These are phyloP conservation scores for Phyllosticta ampelicida DNA, from an alignment of 2,329 filamentous ascomycete genomes.

Conservation along the genomic window DNA sequence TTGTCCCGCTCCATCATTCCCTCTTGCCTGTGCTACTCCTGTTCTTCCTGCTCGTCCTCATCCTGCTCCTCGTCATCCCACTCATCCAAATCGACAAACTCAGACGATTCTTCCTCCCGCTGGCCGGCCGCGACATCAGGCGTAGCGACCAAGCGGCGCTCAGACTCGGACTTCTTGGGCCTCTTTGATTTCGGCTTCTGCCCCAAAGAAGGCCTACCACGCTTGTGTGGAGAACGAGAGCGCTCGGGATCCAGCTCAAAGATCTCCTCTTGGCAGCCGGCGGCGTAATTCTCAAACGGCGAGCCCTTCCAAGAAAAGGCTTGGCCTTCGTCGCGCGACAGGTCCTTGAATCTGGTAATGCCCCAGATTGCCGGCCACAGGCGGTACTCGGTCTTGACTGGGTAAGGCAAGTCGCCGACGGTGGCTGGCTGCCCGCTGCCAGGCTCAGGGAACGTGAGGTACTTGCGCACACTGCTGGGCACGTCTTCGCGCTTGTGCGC, in stretches of 20 bases:
- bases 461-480: constrained; percentile 70
- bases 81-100: background rate
- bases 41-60: background rate
- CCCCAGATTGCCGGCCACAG: constrained; percentile 58
- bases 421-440: constrained; percentile 51
- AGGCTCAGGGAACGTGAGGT: constrained; percentile 73
- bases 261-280: background rate
- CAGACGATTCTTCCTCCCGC: background rate
- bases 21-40: background rate
- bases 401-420: constrained; percentile 53
- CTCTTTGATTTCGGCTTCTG: background rate
- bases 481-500: constrained; percentile 88
- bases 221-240: too few species aligned
- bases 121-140: background rate
- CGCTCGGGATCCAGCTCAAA: background rate
- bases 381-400: constrained; percentile 45
- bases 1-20: background rate
- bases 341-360: background rate
- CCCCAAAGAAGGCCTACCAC: too few species aligned
- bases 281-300: background rate
- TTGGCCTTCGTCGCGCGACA: too few species aligned
- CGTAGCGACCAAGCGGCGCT: background rate
- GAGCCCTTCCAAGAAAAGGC: background rate
- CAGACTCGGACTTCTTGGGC: background rate
- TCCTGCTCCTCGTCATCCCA: too few species aligned